These are phyloP conservation scores for Bremia lactucae DNA, from an alignment of 352 stramenopile species.

Conservation along the genomic window DNA sequence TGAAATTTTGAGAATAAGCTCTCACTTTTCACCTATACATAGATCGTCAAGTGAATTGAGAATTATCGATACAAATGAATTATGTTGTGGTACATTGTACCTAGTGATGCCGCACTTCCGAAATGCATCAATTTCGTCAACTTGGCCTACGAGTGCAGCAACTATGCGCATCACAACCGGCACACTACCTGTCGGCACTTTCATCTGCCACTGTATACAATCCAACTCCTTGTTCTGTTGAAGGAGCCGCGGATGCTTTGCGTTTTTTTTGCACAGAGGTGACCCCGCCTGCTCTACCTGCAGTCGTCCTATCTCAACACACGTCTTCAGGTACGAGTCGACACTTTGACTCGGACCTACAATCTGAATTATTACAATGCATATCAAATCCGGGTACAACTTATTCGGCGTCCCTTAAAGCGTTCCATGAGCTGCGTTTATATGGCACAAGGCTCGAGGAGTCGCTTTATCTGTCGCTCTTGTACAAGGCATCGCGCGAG, in stretches of 20 bases:
- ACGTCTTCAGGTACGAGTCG: background rate
- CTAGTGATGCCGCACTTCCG: background rate
- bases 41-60: too few relatives aligned
- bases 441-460: slow-evolving; percentile 19
- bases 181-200: background rate
- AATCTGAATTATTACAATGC: background rate
- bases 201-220: slow-evolving; percentile 1
- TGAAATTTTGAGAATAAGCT: too few relatives aligned
- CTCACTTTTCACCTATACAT: too few relatives aligned
- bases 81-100: slow-evolving; percentile 16
- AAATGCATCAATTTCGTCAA: slow-evolving; percentile 10
- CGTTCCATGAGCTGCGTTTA: slow-evolving; percentile 21
- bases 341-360: background rate
- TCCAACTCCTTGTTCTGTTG: too few relatives aligned
- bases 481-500: slow-evolving; percentile 51
- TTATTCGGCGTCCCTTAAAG: slow-evolving; percentile 21
- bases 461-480: slow-evolving; percentile 38
- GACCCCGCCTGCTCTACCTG: background rate
- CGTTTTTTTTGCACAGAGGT: too few relatives aligned
- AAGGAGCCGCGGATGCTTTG: too few relatives aligned
- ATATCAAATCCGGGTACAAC: slow-evolving; percentile 7
- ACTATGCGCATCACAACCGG: slow-evolving; percentile 1
- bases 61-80: too few relatives aligned
- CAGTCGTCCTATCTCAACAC: background rate
- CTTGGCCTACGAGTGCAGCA: slow-evolving; percentile 5